Evolutionary conservation across 2,329 filamentous ascomycete genomes (phyloP).

Genomic region (Blastomyces gilchristii): DNA sequence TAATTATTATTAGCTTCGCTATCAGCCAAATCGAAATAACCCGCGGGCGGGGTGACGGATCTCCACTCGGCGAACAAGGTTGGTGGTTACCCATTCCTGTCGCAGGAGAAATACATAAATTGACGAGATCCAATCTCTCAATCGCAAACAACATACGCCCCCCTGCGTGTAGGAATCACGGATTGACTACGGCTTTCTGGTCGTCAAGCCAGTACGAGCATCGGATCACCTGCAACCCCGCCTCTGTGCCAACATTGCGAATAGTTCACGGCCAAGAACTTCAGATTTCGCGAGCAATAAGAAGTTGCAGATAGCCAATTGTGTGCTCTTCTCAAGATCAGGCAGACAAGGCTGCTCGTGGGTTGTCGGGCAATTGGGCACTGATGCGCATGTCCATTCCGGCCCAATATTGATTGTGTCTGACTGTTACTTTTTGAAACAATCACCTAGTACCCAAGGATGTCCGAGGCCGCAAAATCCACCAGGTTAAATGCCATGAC

Average conservation of each 20-base stretch:
- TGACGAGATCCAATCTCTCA: neutral
- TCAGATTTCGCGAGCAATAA: neutral
- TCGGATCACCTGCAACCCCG: neutral
- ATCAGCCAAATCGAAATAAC: neutral
- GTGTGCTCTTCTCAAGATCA: neutral
- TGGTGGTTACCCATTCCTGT: neutral
- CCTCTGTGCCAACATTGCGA: neutral
- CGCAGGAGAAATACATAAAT: neutral
- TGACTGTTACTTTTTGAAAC: neutral
- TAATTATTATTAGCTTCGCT: neutral
- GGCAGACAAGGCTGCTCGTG: neutral
- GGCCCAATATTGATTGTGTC: slow-evolving; percentile 1
- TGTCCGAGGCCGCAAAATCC: neutral
- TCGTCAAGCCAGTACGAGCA: neutral
- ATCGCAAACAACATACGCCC: neutral
- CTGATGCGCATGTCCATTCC: slow-evolving; percentile 6
- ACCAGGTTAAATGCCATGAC: neutral
- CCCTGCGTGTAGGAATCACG: neutral
- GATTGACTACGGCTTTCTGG: neutral
- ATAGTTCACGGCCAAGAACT: neutral
- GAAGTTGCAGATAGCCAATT: neutral
- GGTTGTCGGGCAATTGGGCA: slow-evolving; percentile 4
- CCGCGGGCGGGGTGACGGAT: neutral
- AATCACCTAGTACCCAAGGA: neutral
- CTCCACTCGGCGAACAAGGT: neutral